Evolutionary conservation across 495 filamentous ascomycete species (phyloP).

Genomic region (Xylaria palmicola): DNA sequence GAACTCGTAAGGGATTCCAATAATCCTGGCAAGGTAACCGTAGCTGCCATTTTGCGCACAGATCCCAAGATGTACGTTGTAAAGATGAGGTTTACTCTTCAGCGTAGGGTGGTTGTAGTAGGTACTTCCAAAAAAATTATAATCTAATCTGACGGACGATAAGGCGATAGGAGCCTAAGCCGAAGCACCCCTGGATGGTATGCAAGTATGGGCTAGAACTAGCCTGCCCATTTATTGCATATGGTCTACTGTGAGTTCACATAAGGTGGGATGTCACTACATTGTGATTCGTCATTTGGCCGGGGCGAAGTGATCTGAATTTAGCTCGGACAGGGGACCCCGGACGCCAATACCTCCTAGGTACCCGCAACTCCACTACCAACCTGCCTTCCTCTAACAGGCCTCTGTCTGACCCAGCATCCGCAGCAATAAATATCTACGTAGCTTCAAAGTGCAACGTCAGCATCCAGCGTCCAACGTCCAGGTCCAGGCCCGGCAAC

Average conservation of each 20-base stretch:
- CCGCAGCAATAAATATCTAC: neutral
- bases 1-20: constrained; percentile 64
- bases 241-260: too few relatives aligned
- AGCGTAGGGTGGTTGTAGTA: neutral
- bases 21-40: constrained; percentile 53
- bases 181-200: neutral
- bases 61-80: neutral
- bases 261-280: too few relatives aligned
- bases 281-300: neutral
- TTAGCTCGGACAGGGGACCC: neutral
- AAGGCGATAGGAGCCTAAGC: neutral
- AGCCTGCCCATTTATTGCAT: neutral
- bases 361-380: too few relatives aligned
- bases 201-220: neutral
- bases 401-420: too few relatives aligned
- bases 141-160: neutral
- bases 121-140: constrained; percentile 4
- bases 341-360: neutral
- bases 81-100: neutral
- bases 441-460: constrained; percentile 4
- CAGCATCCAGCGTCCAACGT: neutral
- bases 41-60: constrained; percentile 44
- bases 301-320: neutral
- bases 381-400: too few relatives aligned
- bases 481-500: neutral